Conservation (phyloP, 1,139 yeast species). For the Blastobotrys petasosporus region DNA sequence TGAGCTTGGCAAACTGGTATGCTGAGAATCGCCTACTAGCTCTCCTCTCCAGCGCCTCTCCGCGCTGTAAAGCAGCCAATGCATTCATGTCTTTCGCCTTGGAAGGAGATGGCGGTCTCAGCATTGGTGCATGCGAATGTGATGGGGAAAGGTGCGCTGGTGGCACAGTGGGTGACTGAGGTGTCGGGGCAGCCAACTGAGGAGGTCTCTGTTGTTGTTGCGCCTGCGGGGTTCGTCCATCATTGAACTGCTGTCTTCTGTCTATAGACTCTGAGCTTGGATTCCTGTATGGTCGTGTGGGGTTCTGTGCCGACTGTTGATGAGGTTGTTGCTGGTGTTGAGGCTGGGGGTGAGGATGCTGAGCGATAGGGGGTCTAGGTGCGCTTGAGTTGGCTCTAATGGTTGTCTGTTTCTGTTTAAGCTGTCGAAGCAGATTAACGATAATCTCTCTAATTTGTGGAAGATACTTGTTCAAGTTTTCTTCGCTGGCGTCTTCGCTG, state of each 20-base stretch:
- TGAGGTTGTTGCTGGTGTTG: conserved; percentile 15
- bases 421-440: conserved; percentile 68
- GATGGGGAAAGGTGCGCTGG: neutral
- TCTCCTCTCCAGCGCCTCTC: conserved; percentile 76
- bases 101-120: conserved; percentile 4
- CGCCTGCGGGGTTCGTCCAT: neutral
- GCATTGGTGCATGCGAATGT: too few relatives aligned
- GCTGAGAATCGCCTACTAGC: conserved; percentile 93
- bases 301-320: conserved; percentile 3
- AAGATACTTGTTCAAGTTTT: conserved; percentile 68
- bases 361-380: neutral
- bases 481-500: conserved; percentile 80
- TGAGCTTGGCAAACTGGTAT: conserved; percentile 78
- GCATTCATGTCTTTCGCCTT: conserved; percentile 35
- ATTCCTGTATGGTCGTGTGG: neutral
- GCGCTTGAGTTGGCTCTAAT: conserved; percentile 12
- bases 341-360: conserved; percentile 13
- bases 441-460: conserved; percentile 87
- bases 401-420: conserved; percentile 65
- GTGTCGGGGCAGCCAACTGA: neutral
- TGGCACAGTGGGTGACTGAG: neutral
- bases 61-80: conserved; percentile 67
- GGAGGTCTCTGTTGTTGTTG: conserved; percentile 1
- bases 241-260: too few relatives aligned
- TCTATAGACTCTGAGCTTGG: too few relatives aligned